Percentiles rank a stretch among this genome's conserved stretches.
These are phyloP conservation scores for Triglochin maritima DNA, from an alignment of 106 monocot genomes.

Conservation along the genomic window DNA sequence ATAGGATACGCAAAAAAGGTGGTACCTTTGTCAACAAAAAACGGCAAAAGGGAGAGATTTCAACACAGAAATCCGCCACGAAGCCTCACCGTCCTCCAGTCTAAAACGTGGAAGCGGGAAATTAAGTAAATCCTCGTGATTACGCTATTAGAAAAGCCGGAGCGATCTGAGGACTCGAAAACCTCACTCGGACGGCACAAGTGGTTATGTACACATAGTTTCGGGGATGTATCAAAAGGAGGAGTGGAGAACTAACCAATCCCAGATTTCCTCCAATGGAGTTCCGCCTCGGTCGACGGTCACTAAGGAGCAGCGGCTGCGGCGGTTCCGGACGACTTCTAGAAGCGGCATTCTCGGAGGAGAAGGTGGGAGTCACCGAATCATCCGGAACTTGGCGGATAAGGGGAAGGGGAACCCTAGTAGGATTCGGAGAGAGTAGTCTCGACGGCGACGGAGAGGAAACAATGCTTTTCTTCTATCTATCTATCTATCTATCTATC, in stretches of 20 bases:
- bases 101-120: neutral
- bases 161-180: neutral
- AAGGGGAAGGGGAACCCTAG: neutral
- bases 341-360: neutral
- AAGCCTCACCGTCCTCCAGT: neutral
- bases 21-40: neutral
- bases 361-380: neutral
- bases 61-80: neutral
- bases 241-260: conserved; percentile 3
- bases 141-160: neutral
- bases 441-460: no score
- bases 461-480: no score
- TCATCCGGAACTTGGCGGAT: neutral
- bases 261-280: conserved; percentile 2
- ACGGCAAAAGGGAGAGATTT: neutral
- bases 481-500: no score
- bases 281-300: neutral
- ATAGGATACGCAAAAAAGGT: neutral
- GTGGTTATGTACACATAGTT: neutral
- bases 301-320: neutral
- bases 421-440: no score
- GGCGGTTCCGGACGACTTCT: neutral
- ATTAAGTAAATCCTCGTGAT: neutral
- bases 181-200: neutral
- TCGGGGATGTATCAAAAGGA: neutral